Percentiles rank a stretch among this genome's conserved stretches.
Conservation (phyloP, 176 grass and related monocot genomes). For the Ampelocalamus luodianensis region DNA sequence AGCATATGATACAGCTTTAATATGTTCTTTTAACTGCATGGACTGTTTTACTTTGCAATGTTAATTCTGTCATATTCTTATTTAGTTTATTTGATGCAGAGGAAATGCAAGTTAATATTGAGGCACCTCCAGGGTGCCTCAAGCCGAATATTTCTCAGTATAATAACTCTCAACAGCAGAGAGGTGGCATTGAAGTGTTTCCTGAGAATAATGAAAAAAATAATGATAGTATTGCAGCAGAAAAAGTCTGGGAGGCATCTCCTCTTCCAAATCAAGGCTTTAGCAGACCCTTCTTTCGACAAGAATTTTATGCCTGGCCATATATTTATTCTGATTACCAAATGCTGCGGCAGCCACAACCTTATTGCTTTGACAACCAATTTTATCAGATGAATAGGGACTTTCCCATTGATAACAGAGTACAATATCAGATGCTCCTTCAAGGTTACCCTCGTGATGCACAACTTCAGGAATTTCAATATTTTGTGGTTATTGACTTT, state of each 20-base stretch:
- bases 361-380: conserved; percentile 52
- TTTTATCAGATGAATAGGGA: conserved; percentile 71
- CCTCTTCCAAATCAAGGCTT: conserved; percentile 64
- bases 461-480: conserved; percentile 91
- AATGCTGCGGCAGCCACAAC: conserved; percentile 52
- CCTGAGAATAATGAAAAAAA: conserved; percentile 57
- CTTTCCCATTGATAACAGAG: conserved; percentile 59
- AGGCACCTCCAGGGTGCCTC: conserved; percentile 64
- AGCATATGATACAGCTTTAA: background rate
- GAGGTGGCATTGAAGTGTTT: conserved; percentile 52
- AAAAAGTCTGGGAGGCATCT: conserved; percentile 57
- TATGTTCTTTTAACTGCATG: background rate
- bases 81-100: conserved; percentile 61
- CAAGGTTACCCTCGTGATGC: conserved; percentile 65
- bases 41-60: conserved; percentile 11
- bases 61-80: conserved; percentile 43
- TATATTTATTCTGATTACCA: conserved; percentile 67
- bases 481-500: conserved; percentile 99
- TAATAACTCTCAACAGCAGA: conserved; percentile 59
- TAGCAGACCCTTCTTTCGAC: conserved; percentile 56
- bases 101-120: conserved; percentile 81
- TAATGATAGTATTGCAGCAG: conserved; percentile 46
- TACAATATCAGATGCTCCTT: conserved; percentile 69
- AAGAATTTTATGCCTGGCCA: conserved; percentile 63
- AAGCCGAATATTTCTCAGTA: conserved; percentile 65